Percentiles rank a stretch among this genome's conserved stretches.
These are phyloP conservation scores for Apiotrichum mycotoxinovorans DNA, from an alignment of 1,284 basidiomycete genomes.

Conservation along the genomic window DNA sequence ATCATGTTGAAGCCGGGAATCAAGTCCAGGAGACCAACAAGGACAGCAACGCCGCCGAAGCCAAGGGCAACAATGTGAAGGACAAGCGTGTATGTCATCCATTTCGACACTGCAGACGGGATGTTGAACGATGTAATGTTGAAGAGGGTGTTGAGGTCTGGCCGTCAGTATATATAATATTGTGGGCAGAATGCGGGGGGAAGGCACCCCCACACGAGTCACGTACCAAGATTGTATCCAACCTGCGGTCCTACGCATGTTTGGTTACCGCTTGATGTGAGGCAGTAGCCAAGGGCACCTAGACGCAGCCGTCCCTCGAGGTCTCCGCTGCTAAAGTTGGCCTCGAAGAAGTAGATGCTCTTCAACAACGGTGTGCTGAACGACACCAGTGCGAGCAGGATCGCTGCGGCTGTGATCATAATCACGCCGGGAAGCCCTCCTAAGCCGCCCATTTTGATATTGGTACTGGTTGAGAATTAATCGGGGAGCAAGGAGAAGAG, in stretches of 20 bases:
- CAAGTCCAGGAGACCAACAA: conserved; percentile 78
- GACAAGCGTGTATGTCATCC: conserved; percentile 82
- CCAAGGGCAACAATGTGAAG: conserved; percentile 79
- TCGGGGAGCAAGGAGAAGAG: too few relatives aligned
- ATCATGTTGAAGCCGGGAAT: conserved; percentile 77
- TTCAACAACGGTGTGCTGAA: conserved; percentile 84
- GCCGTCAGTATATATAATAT: too few relatives aligned
- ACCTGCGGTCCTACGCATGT: conserved; percentile 71
- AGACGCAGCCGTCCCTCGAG: conserved; percentile 66
- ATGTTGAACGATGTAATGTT: conserved; percentile 62
- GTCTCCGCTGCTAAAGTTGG: conserved; percentile 57
- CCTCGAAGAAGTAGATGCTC: conserved; percentile 77
- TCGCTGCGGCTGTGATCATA: conserved; percentile 67
- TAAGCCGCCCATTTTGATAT: conserved; percentile 52
- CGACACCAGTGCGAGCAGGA: conserved; percentile 72
- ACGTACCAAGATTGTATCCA: conserved; percentile 77
- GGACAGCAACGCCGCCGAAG: conserved; percentile 63
- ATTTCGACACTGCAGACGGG: conserved; percentile 66
- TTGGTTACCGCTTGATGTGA: conserved; percentile 52
- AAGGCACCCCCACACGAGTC: too few relatives aligned
- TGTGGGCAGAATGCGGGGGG: too few relatives aligned
- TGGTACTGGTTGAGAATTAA: not conserved
- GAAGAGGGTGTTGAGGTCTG: conserved; percentile 75
- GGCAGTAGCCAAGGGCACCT: conserved; percentile 80
- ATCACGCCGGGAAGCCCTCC: conserved; percentile 82